Percentiles rank a stretch among this genome's conserved stretches.
Conservation (phyloP, 495 filamentous ascomycete species). For the Endocarpon pusillum region DNA sequence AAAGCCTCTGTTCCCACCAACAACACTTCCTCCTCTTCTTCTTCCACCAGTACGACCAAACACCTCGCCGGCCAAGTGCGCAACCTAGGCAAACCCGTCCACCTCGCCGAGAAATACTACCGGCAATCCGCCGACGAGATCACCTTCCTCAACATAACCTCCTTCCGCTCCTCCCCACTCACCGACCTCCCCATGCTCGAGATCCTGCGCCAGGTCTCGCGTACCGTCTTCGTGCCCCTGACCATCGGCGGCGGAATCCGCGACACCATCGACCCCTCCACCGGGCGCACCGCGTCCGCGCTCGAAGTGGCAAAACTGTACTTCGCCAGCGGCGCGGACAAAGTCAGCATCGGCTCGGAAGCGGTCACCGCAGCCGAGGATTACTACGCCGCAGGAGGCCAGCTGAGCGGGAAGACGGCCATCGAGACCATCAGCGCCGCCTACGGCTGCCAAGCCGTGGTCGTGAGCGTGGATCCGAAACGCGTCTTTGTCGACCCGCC, state of each 20-base stretch:
- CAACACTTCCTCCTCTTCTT: too few species aligned
- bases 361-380: conserved; percentile 85
- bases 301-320: conserved; percentile 91
- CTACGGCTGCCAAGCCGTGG: conserved; percentile 93
- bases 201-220: conserved; percentile 65
- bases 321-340: conserved; percentile 96
- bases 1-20: conserved; percentile 36
- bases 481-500: conserved; percentile 65
- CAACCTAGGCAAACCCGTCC: conserved; percentile 90
- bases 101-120: conserved; percentile 87
- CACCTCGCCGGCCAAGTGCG: conserved; percentile 66
- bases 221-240: conserved; percentile 92
- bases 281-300: conserved; percentile 73
- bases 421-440: conserved; percentile 88
- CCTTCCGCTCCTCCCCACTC: conserved; percentile 84
- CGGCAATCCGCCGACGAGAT: conserved; percentile 93
- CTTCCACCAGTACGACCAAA: too few species aligned
- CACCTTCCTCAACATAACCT: conserved; percentile 95
- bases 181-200: conserved; percentile 92
- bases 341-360: conserved; percentile 93
- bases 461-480: conserved; percentile 87
- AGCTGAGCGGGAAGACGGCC: conserved; percentile 61
- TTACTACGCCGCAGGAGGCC: conserved; percentile 51
- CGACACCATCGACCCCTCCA: conserved; percentile 72
- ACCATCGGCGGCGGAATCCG: conserved; percentile 92